These are phyloP conservation scores for Claviceps arundinis DNA, from an alignment of 2,329 filamentous ascomycete species.

Conservation along the genomic window DNA sequence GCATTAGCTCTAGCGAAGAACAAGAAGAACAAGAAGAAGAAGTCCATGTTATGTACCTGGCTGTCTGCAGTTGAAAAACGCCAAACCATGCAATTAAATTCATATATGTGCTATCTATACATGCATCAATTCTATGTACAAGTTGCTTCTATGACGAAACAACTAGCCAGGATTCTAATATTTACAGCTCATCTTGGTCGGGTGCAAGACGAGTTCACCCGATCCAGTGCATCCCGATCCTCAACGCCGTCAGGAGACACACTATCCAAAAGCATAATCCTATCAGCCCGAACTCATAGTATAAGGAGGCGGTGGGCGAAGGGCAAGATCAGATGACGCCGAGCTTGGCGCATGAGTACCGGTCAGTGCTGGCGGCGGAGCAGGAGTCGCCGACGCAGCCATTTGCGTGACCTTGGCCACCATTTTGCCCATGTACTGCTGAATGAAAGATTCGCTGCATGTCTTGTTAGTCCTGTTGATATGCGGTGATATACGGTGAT, in stretches of 20 bases:
- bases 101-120: not conserved
- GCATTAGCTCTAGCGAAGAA: too few relatives aligned
- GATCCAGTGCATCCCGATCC: not conserved
- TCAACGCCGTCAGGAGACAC: not conserved
- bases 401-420: slow-evolving; percentile 37
- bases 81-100: not conserved
- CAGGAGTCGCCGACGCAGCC: not conserved
- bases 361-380: slow-evolving; percentile 3
- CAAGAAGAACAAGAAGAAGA: too few relatives aligned
- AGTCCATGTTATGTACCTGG: too few relatives aligned
- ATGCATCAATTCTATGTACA: not conserved
- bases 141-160: not conserved
- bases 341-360: slow-evolving; percentile 1
- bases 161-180: not conserved
- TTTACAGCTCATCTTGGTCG: not conserved
- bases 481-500: not conserved
- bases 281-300: slow-evolving; percentile 3
- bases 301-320: slow-evolving; percentile 14
- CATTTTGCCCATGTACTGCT: slow-evolving; percentile 64
- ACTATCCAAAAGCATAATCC: slow-evolving; percentile 8
- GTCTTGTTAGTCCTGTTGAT: slow-evolving; percentile 1
- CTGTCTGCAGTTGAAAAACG: not conserved
- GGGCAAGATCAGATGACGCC: slow-evolving; percentile 3
- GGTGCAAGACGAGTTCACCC: not conserved
- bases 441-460: slow-evolving; percentile 59